A percentile compares a stretch with the other conserved stretches of the same genome.
These are phyloP conservation scores for Volvariella surrecta DNA, from an alignment of 1,284 basidiomycete species.

Conservation along the genomic window DNA sequence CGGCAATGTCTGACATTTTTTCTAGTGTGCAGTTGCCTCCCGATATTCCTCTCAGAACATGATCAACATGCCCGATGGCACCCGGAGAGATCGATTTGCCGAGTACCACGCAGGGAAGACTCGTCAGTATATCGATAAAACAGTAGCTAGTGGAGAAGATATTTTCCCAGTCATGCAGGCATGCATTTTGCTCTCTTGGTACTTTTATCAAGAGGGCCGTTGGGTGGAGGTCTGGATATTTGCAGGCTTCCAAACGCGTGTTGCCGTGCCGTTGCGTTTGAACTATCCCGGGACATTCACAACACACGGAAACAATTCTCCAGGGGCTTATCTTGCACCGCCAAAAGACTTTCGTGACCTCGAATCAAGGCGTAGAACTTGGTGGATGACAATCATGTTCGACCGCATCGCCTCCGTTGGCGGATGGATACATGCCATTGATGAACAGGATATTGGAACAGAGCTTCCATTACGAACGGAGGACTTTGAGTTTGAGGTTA, in stretches of 20 bases:
- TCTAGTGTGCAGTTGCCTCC: slow-evolving; percentile 74
- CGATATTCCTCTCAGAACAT: slow-evolving; percentile 69
- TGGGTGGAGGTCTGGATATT: slow-evolving; percentile 90
- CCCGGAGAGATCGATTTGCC: slow-evolving; percentile 68
- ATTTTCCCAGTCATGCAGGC: slow-evolving; percentile 82
- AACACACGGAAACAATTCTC: slow-evolving; percentile 52
- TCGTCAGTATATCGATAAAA: slow-evolving; percentile 75
- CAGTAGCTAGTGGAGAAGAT: slow-evolving; percentile 76
- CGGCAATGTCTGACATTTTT: slow-evolving; percentile 8
- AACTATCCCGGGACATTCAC: slow-evolving; percentile 79
- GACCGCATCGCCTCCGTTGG: slow-evolving; percentile 81
- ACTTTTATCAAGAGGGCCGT: slow-evolving; percentile 79
- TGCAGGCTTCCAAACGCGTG: slow-evolving; percentile 76
- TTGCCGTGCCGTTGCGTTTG: slow-evolving; percentile 72
- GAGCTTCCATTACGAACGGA: slow-evolving; percentile 64
- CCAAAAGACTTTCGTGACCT: slow-evolving; percentile 66
- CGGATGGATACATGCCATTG: slow-evolving; percentile 79
- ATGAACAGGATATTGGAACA: slow-evolving; percentile 73
- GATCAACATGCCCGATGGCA: slow-evolving; percentile 59
- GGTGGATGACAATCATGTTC: slow-evolving; percentile 84
- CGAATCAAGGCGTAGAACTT: slow-evolving; percentile 68
- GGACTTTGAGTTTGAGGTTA: slow-evolving; percentile 68
- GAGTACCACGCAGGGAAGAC: slow-evolving; percentile 80
- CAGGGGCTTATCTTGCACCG: slow-evolving; percentile 71
- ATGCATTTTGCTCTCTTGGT: slow-evolving; percentile 77